Evolutionary conservation across 2,329 filamentous ascomycete species (phyloP), one percentile per base, ranked within the genome.

Genomic region (Paecilomyces fulvus): DNA sequence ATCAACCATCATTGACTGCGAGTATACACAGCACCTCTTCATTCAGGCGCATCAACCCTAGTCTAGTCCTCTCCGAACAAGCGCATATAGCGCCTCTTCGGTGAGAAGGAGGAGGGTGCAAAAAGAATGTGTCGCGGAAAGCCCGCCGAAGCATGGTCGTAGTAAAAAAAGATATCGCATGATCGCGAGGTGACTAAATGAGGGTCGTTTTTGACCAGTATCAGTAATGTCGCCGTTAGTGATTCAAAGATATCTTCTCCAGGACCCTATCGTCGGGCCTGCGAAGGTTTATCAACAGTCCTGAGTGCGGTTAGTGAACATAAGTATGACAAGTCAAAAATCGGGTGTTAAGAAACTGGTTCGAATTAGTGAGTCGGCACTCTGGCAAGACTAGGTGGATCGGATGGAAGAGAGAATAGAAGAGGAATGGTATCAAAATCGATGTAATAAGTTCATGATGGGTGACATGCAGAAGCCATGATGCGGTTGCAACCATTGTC

Each of bases 1-100:
- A 28, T 28, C 25, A 28, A 28, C 25, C 4, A 28, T 28, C 25
- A 28, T 3, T 28, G 25, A 28, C 7, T 7, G 1, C 7, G 7
- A 28, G 25, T 28, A 28, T 3, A 28, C 25, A 28, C 25, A 28
- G 25, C 25, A 25, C 7, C 25, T 28, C 25, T 28, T 28, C 25
- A 28, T 28, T 28, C 25, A 37, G 14, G 33, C 33, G n/a, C 33
- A 37, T 37, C 5, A n/a, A 43, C 17, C 33, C 14, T 8, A 4
- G 7, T 54, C 51, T 37, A 53, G 56, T 70, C 70, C 70, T 73
- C 70, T 71, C 68, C 66, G 70, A 72, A 61, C 62, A 69, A 58
- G 56, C 66, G 66, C 70, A 59, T 71, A 54, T 71, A 73, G 70
- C 67, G 65, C 59, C 59, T 59, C 58, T 63, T 67, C 67, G 64